Conservation (phyloP, 257 asterid genomes). For the Solanum neorickii region DNA sequence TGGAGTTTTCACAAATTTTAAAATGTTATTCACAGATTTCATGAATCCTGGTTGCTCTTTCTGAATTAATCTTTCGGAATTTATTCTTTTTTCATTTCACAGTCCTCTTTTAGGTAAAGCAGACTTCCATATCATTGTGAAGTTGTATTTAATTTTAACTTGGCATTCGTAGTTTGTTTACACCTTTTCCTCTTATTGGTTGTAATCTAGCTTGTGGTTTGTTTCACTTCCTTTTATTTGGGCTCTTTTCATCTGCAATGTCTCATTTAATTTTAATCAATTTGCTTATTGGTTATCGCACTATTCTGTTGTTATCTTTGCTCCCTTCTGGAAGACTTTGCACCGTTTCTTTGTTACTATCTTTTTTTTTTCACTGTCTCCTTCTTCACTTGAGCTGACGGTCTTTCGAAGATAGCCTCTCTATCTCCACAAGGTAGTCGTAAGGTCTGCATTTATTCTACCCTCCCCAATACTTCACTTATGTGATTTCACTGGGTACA, state of each 20-base stretch:
- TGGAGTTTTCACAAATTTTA: not conserved
- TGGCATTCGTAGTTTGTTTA: not conserved
- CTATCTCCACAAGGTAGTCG: not conserved
- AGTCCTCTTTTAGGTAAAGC: not conserved
- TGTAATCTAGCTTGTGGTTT: not conserved
- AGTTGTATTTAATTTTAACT: not conserved
- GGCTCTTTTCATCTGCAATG: not conserved
- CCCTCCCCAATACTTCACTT: not conserved
- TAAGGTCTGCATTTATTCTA: not conserved
- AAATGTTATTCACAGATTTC: not conserved
- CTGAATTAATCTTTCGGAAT: not conserved
- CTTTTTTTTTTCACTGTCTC: not conserved
- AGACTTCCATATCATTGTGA: too few relatives aligned
- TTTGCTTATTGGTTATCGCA: not conserved
- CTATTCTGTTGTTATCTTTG: not conserved
- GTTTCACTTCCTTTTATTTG: not conserved
- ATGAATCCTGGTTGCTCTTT: not conserved
- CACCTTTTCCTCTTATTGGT: not conserved
- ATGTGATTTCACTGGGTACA: not conserved
- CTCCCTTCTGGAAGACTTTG: not conserved
- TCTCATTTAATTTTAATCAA: not conserved
- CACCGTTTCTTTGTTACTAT: not conserved
- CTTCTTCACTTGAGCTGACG: not conserved
- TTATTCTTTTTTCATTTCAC: not conserved
- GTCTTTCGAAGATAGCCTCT: not conserved